A percentile compares a stretch with the other conserved stretches of the same genome.
These are phyloP conservation scores for Pontederia crassipes DNA, from an alignment of 176 grass and related monocot genomes.

Conservation along the genomic window DNA sequence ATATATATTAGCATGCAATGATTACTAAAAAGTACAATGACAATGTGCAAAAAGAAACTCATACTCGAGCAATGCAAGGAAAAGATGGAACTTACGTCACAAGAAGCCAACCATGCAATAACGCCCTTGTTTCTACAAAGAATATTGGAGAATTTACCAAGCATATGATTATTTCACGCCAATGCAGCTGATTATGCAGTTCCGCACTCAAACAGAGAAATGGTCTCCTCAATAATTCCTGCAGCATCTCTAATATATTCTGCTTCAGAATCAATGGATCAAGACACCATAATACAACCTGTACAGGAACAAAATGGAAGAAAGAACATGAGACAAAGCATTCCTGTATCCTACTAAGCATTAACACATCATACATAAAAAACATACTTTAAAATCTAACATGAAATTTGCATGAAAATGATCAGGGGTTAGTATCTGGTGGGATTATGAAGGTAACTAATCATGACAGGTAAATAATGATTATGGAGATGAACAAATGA, in stretches of 20 bases:
- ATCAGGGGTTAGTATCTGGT: no score
- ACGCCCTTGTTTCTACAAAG: slow-evolving; percentile 52
- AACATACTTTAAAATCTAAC: no score
- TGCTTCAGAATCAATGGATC: slow-evolving; percentile 59
- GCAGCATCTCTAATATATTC: slow-evolving; percentile 54
- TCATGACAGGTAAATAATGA: not conserved
- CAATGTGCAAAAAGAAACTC: not conserved
- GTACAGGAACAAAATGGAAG: not conserved
- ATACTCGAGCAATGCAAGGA: not conserved
- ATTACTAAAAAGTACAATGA: not conserved
- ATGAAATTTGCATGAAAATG: no score
- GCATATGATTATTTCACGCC: slow-evolving; percentile 51
- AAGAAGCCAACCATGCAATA: slow-evolving; percentile 69
- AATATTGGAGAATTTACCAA: slow-evolving; percentile 52
- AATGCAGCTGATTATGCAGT: slow-evolving; percentile 39
- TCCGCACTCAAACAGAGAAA: slow-evolving; percentile 72
- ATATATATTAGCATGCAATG: not conserved
- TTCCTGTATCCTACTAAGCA: not conserved
- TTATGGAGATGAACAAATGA: not conserved
- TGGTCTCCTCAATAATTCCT: slow-evolving; percentile 46
- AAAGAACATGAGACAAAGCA: no score
- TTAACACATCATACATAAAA: not conserved
- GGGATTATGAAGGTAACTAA: no score
- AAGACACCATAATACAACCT: slow-evolving; percentile 35
- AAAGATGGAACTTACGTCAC: slow-evolving; percentile 42